These are phyloP conservation scores for Corylus avellana DNA, from an alignment of 306 rosid species.

Conservation along the genomic window DNA sequence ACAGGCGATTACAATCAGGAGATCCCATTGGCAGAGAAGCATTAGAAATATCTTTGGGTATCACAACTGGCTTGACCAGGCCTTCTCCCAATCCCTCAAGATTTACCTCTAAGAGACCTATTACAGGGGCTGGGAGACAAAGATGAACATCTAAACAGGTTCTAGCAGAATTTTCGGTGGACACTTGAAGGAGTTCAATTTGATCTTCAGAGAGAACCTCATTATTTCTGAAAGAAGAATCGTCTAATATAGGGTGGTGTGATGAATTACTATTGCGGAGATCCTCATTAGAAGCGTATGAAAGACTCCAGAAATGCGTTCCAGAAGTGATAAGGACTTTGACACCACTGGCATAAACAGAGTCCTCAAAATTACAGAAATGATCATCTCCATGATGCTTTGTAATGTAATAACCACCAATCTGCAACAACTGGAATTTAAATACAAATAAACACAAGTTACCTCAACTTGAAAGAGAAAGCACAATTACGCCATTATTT, in stretches of 20 bases:
- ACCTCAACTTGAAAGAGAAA: constrained; percentile 15
- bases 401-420: constrained; percentile 71
- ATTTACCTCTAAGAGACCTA: constrained; percentile 35
- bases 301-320: constrained; percentile 63
- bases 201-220: constrained; percentile 35
- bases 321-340: constrained; percentile 50
- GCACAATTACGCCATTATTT: constrained; percentile 11
- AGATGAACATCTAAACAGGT: constrained; percentile 67
- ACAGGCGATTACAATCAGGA: constrained; percentile 41
- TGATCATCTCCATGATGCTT: constrained; percentile 46
- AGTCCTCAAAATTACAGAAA: constrained; percentile 43
- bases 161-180: constrained; percentile 27
- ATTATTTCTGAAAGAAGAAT: constrained; percentile 30
- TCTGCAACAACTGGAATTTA: constrained; percentile 70
- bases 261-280: constrained; percentile 34
- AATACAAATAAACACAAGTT: constrained; percentile 30
- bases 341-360: constrained; percentile 29
- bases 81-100: constrained; percentile 32
- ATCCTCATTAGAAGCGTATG: constrained; percentile 52
- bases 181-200: constrained; percentile 36
- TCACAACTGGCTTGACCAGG: constrained; percentile 35
- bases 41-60: constrained; percentile 34
- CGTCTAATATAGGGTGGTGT: constrained; percentile 26
- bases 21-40: constrained; percentile 27
- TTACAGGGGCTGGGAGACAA: constrained; percentile 49